Evolutionary conservation across 495 filamentous ascomycete genomes (phyloP).

Genomic region (Neurospora sp.): DNA sequence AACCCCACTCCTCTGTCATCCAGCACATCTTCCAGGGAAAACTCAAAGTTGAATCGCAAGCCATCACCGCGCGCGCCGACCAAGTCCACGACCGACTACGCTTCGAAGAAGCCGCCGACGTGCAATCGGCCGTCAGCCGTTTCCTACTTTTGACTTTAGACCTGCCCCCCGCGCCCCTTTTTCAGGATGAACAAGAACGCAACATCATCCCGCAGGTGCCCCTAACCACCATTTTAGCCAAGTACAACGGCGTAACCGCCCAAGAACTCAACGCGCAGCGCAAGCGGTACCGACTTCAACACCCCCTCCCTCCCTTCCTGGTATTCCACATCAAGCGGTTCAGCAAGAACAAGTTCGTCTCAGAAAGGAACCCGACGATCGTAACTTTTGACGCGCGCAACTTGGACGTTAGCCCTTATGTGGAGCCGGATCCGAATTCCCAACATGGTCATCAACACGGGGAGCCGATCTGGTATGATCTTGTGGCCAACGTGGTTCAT

Average conservation of each 20-base stretch:
- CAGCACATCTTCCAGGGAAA: conserved; percentile 90
- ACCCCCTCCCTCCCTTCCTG: conserved; percentile 85
- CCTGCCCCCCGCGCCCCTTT: conserved; percentile 86
- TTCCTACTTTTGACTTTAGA: conserved; percentile 91
- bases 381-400: conserved; percentile 82
- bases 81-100: conserved; percentile 69
- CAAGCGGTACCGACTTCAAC: conserved; percentile 79
- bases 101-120: conserved; percentile 82
- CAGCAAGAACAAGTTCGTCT: conserved; percentile 88
- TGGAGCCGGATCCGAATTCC: conserved; percentile 37
- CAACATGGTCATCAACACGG: conserved; percentile 44
- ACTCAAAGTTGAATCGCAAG: conserved; percentile 85
- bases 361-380: conserved; percentile 94
- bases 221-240: conserved; percentile 76
- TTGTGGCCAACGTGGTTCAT: conserved; percentile 92
- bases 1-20: conserved; percentile 69
- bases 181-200: conserved; percentile 80
- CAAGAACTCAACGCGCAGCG: conserved; percentile 83
- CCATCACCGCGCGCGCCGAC: conserved; percentile 87
- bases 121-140: conserved; percentile 62
- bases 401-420: conserved; percentile 82
- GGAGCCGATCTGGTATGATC: conserved; percentile 90
- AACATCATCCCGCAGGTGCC: conserved; percentile 97
- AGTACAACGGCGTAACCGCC: conserved; percentile 84
- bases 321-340: conserved; percentile 97